Evolutionary conservation across 495 filamentous ascomycete species (phyloP), one percentile per base, ranked within the genome.

Genomic region (Hypoxylon trugodes): DNA sequence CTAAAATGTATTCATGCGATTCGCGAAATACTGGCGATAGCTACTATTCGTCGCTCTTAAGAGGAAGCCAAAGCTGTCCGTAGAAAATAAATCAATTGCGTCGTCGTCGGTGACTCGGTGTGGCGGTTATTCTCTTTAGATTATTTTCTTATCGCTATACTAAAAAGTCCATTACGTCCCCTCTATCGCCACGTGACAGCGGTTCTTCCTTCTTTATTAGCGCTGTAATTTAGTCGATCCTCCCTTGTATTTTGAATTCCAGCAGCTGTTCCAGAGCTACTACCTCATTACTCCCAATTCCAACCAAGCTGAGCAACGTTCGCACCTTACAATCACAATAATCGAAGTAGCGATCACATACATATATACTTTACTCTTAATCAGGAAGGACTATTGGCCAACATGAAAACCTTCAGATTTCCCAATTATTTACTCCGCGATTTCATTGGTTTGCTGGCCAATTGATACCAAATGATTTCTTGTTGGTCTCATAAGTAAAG

Each of bases 161-260:
- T 46, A 46, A 38, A 19, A 12, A 38, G 16, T 37, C 10, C 26
- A 10, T 59, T 43, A 54, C 10, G 6, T 30, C 43, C 28, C 37
- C 53, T 55, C 54, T 61, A 69, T 69, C 66, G 25, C 12, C 66
- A 69, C 66, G 66, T 69, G 66, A 69, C 53, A n/a, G 12, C 26
- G 36, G 0, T 30, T 56, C 16, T 47, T 30, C 15, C 4, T 21
- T 10, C 3, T 3, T 41, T 22, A 3, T 19, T 8, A 9, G 12
- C 22, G n/a, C 24, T 22, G 3, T 12, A 21, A 16, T 8, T 19
- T 42, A 42, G 4, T 10, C 24, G 3, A 1, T 10, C 10, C 21
- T 6, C 24, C 24, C 9, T 42, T 22, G n/a, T 42, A 42, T 42
- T 21, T 37, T 37, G 10, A 37, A 9, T 12, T 42, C 16, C 6